Evolutionary conservation across 345 rosid species (phyloP), one percentile per base, ranked within the genome.

Genomic region (Ceriops tagal): DNA sequence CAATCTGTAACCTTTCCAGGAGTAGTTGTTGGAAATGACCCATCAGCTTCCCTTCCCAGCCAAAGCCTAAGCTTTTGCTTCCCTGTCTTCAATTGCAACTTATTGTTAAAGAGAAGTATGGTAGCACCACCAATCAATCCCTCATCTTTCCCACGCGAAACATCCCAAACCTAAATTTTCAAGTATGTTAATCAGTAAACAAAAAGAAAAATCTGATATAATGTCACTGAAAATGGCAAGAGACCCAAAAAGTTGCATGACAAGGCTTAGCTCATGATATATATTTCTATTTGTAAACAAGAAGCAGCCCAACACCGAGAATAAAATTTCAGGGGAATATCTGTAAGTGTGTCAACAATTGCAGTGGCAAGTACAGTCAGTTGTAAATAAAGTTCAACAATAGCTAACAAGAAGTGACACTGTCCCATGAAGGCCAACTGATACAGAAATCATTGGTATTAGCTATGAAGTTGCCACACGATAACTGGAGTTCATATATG

Each of bases 1-100:
- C n/a, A 15, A 80, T 52, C 46, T 64, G 58, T 58, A 87, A 93
- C 99, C 99, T 95, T 95, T 84, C 99, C 99, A 35, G 92, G 97
- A 58, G 99, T 95, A 71, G 85, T 66, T 57, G 96, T 85, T 5
- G 92, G 93, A 77, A 76, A 82, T 58, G 97, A 88, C 55, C 99
- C 99, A 80, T 92, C 96, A 1, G 97, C 99, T 79, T 88, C 88
- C 74, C 86, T 92, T 72, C 89, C 96, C 58, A 70, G 87, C 93
- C 97, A 89, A 37, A 95, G 93, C 79, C 96, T 89, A 65, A 95
- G 97, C 80, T 95, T 95, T 80, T 89, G 96, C 74, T 92, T 92
- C 70, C 97, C 99, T 0, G 96, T 89, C 81, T 92, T 95, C 66
- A 95, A 90, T 73, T 95, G 97, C 85, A 75, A 81, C 73, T 95